Evolutionary conservation across 2,329 filamentous ascomycete species (phyloP).

Genomic region (Microcyclospora tardicrescens): DNA sequence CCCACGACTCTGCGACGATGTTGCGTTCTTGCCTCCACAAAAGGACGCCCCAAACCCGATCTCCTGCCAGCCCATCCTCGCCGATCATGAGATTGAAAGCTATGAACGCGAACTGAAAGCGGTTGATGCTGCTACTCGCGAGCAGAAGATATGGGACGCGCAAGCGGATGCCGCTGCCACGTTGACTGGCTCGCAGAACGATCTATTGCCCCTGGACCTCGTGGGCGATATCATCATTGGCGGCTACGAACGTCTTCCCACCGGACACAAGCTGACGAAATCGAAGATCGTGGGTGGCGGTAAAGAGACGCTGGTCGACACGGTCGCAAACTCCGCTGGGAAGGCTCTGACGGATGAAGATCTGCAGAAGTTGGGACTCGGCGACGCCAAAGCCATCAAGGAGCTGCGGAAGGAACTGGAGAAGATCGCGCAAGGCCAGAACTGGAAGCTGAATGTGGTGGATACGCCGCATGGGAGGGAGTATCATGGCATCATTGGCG

Average conservation of each 20-base stretch:
- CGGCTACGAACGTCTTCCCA: constrained; percentile 40
- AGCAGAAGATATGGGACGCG: constrained; percentile 8
- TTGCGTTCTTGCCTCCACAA: constrained; percentile 71
- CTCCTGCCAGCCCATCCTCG: constrained; percentile 58
- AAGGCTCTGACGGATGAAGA: constrained; percentile 23
- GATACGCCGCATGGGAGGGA: constrained; percentile 54
- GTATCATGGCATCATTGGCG: constrained; percentile 56
- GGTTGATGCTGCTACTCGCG: background rate
- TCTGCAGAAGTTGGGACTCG: constrained; percentile 47
- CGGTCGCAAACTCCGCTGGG: constrained; percentile 46
- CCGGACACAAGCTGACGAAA: constrained; percentile 45
- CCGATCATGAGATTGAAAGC: constrained; percentile 35
- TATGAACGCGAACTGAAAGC: constrained; percentile 19
- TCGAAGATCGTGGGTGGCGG: constrained; percentile 35
- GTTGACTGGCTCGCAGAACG: constrained; percentile 1
- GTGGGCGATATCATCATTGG: constrained; percentile 49
- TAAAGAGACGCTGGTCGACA: constrained; percentile 42
- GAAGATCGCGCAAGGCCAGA: constrained; percentile 53
- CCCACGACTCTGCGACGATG: constrained; percentile 72
- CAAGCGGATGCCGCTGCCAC: constrained; percentile 22
- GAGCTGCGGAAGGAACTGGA: constrained; percentile 55
- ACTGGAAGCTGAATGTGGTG: constrained; percentile 71
- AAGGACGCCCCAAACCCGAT: constrained; percentile 66
- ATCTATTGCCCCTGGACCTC: constrained; percentile 12
- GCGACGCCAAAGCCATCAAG: constrained; percentile 59